Conservation (phyloP, 2,329 filamentous ascomycete genomes). For the Ascochyta lentis region DNA sequence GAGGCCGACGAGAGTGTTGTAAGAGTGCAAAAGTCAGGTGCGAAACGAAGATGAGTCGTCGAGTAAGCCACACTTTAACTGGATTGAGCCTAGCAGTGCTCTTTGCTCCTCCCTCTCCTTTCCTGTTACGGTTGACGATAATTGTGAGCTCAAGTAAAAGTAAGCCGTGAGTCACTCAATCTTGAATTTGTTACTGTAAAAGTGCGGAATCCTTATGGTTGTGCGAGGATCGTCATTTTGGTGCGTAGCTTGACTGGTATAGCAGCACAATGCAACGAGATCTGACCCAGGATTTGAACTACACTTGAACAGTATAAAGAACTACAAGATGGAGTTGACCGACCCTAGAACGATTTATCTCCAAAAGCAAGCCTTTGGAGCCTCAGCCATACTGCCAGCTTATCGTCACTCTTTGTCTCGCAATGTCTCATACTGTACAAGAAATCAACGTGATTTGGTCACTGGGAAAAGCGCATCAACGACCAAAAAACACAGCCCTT, state of each 20-base stretch:
- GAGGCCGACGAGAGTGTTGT: background rate
- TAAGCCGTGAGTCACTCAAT: background rate
- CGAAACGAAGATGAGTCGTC: background rate
- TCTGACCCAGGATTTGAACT: too few relatives aligned
- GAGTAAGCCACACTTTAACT: too few relatives aligned
- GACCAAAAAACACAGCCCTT: slow-evolving; percentile 10
- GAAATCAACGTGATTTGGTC: background rate
- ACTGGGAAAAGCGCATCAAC: background rate
- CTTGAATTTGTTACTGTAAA: background rate
- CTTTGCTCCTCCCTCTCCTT: too few relatives aligned
- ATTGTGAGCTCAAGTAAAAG: too few relatives aligned
- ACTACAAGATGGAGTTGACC: too few relatives aligned
- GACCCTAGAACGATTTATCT: background rate
- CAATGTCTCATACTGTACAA: slow-evolving; percentile 4
- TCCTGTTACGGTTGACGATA: too few relatives aligned
- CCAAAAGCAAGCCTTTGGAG: background rate
- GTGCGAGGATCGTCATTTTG: slow-evolving; percentile 9
- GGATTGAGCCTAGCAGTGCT: too few relatives aligned
- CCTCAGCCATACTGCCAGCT: background rate
- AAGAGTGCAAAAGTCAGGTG: background rate
- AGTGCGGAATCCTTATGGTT: background rate
- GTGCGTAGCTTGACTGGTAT: slow-evolving; percentile 1
- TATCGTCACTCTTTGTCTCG: background rate
- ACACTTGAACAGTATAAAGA: too few relatives aligned
- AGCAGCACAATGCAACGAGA: too few relatives aligned